Conservation (phyloP, 805 yeast genomes). For the Debaryomyces prosopidis region DNA sequence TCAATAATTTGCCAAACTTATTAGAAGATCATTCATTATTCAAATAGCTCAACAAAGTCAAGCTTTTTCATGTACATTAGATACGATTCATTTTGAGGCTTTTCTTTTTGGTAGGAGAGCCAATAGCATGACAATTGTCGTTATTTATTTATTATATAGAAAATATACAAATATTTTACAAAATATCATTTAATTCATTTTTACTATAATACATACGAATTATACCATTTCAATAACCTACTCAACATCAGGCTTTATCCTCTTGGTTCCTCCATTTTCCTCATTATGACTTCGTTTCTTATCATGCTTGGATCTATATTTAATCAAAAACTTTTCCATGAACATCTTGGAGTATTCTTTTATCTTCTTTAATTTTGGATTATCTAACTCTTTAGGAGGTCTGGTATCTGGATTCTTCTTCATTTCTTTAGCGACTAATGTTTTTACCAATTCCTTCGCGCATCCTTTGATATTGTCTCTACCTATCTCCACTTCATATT, state of each 20-base stretch:
- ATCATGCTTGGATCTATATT: constrained; percentile 42
- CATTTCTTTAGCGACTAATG: constrained; percentile 67
- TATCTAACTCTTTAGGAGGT: constrained; percentile 58
- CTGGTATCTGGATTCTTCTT: constrained; percentile 40
- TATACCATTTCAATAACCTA: too few species aligned
- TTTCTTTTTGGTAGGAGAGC: neutral
- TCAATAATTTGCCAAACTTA: constrained; percentile 72
- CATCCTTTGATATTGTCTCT: constrained; percentile 73
- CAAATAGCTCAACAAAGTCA: too few species aligned
- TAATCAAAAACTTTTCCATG: constrained; percentile 64
- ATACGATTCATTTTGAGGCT: neutral
- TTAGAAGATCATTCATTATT: constrained; percentile 39
- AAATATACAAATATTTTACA: too few species aligned
- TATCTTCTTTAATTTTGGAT: constrained; percentile 68
- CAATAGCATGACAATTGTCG: neutral
- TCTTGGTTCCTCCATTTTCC: neutral
- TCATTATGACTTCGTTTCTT: constrained; percentile 13
- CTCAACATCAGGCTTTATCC: neutral
- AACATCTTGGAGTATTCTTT: constrained; percentile 61
- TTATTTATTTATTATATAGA: neutral
- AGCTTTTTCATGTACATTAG: too few species aligned
- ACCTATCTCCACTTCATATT: constrained; percentile 65
- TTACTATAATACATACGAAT: too few species aligned
- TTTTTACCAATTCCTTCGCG: constrained; percentile 74
- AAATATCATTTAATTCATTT: too few species aligned